Evolutionary conservation across 2,329 filamentous ascomycete genomes (phyloP).

Genomic region (Cryphonectria parasitica): DNA sequence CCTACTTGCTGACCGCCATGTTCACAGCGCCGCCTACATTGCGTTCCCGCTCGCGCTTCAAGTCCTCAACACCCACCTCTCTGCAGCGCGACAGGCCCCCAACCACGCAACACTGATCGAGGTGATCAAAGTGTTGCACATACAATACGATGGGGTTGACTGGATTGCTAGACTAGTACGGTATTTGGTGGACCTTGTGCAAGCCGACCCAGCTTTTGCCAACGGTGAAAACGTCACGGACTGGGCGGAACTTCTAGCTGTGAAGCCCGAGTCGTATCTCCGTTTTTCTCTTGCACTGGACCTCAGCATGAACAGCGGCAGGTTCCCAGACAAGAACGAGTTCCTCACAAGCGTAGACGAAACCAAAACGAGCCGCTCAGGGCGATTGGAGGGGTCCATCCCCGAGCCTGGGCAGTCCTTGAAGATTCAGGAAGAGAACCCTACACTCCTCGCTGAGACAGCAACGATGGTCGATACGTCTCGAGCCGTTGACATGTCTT

Average conservation of each 20-base stretch:
- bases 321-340: slow-evolving; percentile 46
- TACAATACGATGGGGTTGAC: slow-evolving; percentile 49
- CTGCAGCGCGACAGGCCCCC: slow-evolving; percentile 35
- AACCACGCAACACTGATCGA: slow-evolving; percentile 45
- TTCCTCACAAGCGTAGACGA: slow-evolving; percentile 43
- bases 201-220: background rate
- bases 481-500: background rate
- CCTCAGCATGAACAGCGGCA: slow-evolving; percentile 48
- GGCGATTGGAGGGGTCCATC: background rate
- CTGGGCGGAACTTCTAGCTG: slow-evolving; percentile 48
- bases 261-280: slow-evolving; percentile 45
- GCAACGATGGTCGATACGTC: background rate
- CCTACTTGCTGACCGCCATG: background rate
- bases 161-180: slow-evolving; percentile 36
- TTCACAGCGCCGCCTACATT: slow-evolving; percentile 40
- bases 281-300: slow-evolving; percentile 50
- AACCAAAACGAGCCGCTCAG: background rate
- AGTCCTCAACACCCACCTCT: slow-evolving; percentile 44
- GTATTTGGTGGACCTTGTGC: slow-evolving; percentile 42
- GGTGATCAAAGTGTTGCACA: slow-evolving; percentile 49
- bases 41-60: slow-evolving; percentile 42
- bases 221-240: slow-evolving; percentile 36
- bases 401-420: background rate
- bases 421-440: background rate
- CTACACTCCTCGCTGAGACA: background rate